Base-by-base conservation (phyloP, 2,329 filamentous ascomycete species). In the Botrytis cinerea region DNA sequence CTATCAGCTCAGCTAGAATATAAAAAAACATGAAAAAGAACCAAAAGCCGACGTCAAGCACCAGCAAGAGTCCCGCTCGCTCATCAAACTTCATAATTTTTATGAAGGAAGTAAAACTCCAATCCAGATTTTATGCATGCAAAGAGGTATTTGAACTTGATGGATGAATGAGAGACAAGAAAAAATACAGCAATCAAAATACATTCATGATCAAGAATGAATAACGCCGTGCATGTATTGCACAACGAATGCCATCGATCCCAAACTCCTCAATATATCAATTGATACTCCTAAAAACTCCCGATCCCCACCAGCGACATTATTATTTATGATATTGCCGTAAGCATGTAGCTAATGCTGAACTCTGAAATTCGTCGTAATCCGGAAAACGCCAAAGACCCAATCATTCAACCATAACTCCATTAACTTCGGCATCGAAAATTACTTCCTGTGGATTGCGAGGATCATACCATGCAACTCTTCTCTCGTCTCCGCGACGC, bases 401-500 rank as follows among this genome's bases (percentile, higher is more conserved):
- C 45, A 51, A 61, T 69, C 64, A 73, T 60, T 68, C 71, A 59
- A 73, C 71, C 46, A 73, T 73, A 51, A 73, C 54, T 51, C 71
- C 71, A 73, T 73, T 73, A 20, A 73, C 35, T 64, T 80, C 75
- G 38, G 81, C 78, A 73, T 82, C 81, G 20, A 77, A 76, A 51
- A 80, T 73, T 40, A 79, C 74, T 28, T 77, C 77, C 32, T 76
- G 72, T 6, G 81, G 79, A n/a, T 78, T 79, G 61, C 73, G 75
- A 8, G 81, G 81, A 74, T 82, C 78, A 70, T 81, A 81, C 80
- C 79, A 81, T 54, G 78, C 79, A 59, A 81, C 80, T 73, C 78
- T 77, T 73, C 81, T 76, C n/a, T 81, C 79, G 77, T 92, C 90
- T 22, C 88, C 89, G 82, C 86, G 85, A 72, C 88, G 84, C 4